Conservation (phyloP, 495 filamentous ascomycete species). For the Pyronema domesticum region DNA sequence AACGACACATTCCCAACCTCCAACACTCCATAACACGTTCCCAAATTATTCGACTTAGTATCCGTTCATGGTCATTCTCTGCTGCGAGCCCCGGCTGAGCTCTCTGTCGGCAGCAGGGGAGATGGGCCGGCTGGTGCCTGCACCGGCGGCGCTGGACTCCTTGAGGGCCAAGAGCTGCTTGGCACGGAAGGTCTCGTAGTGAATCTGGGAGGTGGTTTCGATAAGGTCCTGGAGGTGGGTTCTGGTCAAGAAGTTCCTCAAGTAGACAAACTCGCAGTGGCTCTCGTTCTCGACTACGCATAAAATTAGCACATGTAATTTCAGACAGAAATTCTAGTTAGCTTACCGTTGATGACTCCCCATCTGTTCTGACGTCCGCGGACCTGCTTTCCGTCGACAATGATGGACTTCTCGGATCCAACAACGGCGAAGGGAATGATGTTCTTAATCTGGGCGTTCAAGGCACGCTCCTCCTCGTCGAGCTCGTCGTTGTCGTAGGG, state of each 20-base stretch:
- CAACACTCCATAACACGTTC: background rate
- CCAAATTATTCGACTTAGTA: constrained; percentile 7
- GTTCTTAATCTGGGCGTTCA: constrained; percentile 91
- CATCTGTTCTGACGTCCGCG: constrained; percentile 96
- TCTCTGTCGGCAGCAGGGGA: constrained; percentile 85
- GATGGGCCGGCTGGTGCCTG: constrained; percentile 73
- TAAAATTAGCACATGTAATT: background rate
- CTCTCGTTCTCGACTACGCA: constrained; percentile 80
- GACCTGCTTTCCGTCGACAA: constrained; percentile 93
- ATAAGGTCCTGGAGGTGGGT: constrained; percentile 98
- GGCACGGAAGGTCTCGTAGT: constrained; percentile 99
- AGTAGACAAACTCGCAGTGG: constrained; percentile 98
- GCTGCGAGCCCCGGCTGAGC: constrained; percentile 88
- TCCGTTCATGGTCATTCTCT: constrained; percentile 95
- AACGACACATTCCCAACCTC: background rate
- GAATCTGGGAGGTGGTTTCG: constrained; percentile 99
- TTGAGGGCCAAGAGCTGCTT: constrained; percentile 96
- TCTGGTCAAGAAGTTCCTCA: constrained; percentile 94
- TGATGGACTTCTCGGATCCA: constrained; percentile 91
- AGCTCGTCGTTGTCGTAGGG: constrained; percentile 98
- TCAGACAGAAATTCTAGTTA: background rate
- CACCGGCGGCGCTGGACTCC: constrained; percentile 77
- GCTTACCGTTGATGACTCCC: constrained; percentile 73
- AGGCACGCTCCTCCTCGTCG: constrained; percentile 83
- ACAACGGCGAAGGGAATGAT: constrained; percentile 97